These are phyloP conservation scores for Trapa bicornis DNA, from an alignment of 345 rosid species.

Conservation along the genomic window DNA sequence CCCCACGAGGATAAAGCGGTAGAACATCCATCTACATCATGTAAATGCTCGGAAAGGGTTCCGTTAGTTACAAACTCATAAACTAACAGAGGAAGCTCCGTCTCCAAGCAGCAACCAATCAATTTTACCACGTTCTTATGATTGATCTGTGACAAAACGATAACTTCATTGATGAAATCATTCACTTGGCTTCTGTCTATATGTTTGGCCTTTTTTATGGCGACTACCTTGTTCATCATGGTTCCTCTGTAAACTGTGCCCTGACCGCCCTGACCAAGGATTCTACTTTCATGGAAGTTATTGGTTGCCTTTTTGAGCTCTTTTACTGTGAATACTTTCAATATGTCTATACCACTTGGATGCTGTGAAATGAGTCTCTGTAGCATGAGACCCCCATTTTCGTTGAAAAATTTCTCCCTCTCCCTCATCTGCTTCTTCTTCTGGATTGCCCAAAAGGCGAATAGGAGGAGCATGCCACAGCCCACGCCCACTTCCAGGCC, in stretches of 20 bases:
- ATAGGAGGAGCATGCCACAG: no score
- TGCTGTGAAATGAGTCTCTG: no score
- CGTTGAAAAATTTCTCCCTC: no score
- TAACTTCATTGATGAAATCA: constrained; percentile 35
- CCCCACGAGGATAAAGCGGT: no score
- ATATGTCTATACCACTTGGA: no score
- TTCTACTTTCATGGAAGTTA: constrained; percentile 15
- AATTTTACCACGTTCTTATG: constrained; percentile 30
- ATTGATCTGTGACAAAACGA: constrained; percentile 31
- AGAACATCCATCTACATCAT: constrained; percentile 13
- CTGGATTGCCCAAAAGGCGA: no score
- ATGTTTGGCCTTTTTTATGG: constrained; percentile 30
- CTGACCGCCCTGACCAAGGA: constrained; percentile 27
- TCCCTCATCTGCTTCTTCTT: no score
- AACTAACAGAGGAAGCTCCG: constrained; percentile 28
- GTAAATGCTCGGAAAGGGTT: constrained; percentile 24
- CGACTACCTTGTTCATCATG: constrained; percentile 21
- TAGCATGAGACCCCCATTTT: no score
- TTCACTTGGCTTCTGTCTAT: constrained; percentile 25
- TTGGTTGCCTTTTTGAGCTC: constrained; percentile 33
- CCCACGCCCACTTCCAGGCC: no score
- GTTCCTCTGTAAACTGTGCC: constrained; percentile 33
- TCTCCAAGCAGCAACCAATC: constrained; percentile 33
- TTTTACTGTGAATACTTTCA: constrained; percentile 16
- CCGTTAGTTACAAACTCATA: constrained; percentile 27